A percentile compares a stretch with the other conserved stretches of the same genome.
Conservation (phyloP, 2,329 filamentous ascomycete species). For the Paradendryphiella salina region DNA sequence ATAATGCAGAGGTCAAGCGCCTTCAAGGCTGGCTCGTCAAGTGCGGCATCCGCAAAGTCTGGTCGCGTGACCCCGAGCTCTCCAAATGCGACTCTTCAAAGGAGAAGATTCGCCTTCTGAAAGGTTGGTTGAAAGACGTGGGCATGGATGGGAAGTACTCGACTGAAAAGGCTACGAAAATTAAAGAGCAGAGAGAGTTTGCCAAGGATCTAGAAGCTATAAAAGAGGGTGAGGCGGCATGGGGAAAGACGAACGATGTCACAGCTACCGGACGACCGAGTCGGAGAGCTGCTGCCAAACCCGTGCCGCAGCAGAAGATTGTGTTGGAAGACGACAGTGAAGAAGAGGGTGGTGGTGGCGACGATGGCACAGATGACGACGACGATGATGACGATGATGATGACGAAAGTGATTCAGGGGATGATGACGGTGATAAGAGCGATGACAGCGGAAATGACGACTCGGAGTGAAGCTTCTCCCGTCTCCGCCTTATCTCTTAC, state of each 20-base stretch:
- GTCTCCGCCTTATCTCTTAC: neutral
- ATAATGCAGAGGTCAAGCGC: conserved; percentile 82
- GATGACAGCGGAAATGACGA: conserved; percentile 23
- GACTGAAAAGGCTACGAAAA: conserved; percentile 78
- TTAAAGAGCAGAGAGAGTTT: conserved; percentile 85
- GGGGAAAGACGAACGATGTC: conserved; percentile 60
- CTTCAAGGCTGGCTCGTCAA: conserved; percentile 85
- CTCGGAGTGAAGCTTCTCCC: conserved; percentile 24
- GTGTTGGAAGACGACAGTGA: conserved; percentile 33
- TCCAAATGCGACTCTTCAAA: conserved; percentile 72
- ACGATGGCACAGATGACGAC: conserved; percentile 19
- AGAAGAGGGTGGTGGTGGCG: conserved; percentile 23
- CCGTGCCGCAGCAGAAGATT: conserved; percentile 24
- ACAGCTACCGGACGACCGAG: conserved; percentile 35
- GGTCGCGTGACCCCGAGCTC: conserved; percentile 72
- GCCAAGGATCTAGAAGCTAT: conserved; percentile 82
- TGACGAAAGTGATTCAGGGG: conserved; percentile 19
- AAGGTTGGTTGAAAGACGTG: conserved; percentile 73
- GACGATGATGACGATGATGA: conserved; percentile 26
- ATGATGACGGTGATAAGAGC: conserved; percentile 18
- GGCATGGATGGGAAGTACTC: conserved; percentile 92
- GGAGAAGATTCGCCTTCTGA: conserved; percentile 82
- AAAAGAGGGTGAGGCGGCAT: conserved; percentile 75
- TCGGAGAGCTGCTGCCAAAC: conserved; percentile 29
- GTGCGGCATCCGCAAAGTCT: conserved; percentile 90